Percentiles rank a stretch among this genome's conserved stretches.
Evolutionary conservation across 768 basidiomycete genomes (phyloP).

Genomic region (Lactifluus pinguis): DNA sequence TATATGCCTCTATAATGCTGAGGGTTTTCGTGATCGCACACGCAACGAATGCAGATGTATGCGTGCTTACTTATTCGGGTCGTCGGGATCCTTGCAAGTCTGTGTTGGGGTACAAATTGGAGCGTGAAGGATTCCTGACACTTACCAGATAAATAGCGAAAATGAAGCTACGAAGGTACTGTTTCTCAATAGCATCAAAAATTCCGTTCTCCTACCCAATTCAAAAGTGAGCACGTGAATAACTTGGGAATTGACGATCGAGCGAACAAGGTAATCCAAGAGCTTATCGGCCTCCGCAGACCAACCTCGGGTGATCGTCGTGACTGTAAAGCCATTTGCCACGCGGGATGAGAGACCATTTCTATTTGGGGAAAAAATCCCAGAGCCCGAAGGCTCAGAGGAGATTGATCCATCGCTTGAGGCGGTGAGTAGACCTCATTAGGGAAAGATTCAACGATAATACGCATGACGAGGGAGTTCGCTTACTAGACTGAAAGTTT

Average conservation of each 20-base stretch:
- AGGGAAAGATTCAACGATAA: slow-evolving; percentile 6
- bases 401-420: slow-evolving; percentile 27
- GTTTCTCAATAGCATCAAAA: slow-evolving; percentile 77
- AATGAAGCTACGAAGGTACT: slow-evolving; percentile 77
- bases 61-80: slow-evolving; percentile 66
- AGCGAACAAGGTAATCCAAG: slow-evolving; percentile 65
- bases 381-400: slow-evolving; percentile 27
- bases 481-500: slow-evolving; percentile 43
- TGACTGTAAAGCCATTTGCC: slow-evolving; percentile 63
- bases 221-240: neutral
- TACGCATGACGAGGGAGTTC: neutral
- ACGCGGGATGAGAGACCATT: slow-evolving; percentile 28
- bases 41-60: slow-evolving; percentile 23
- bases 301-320: slow-evolving; percentile 63
- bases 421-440: slow-evolving; percentile 47
- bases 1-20: slow-evolving; percentile 83
- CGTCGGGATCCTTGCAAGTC: slow-evolving; percentile 57
- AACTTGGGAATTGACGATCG: slow-evolving; percentile 16
- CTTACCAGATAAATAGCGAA: slow-evolving; percentile 77
- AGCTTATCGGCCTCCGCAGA: slow-evolving; percentile 79
- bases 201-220: slow-evolving; percentile 69
- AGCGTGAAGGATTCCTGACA: slow-evolving; percentile 7
- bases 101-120: slow-evolving; percentile 1
- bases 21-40: neutral
- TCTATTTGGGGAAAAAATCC: slow-evolving; percentile 31